Conservation (phyloP, 1,139 yeast species). For the Suhomyces kunorum region DNA sequence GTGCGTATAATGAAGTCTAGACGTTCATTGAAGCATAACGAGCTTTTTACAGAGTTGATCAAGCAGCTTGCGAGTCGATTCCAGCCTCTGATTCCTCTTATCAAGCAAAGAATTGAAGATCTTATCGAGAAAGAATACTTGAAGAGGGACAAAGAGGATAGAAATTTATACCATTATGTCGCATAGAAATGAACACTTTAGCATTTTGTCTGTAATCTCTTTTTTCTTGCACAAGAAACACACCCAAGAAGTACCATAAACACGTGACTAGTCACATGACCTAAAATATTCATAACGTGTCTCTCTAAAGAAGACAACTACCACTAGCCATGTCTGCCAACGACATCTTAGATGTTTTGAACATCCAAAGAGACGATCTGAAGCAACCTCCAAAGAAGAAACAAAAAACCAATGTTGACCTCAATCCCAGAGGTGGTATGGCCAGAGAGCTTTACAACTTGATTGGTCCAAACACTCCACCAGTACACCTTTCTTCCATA, state of each 20-base stretch:
- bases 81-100: conserved; percentile 63
- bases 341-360: conserved; percentile 78
- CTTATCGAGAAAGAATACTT: conserved; percentile 83
- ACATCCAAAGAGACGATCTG: conserved; percentile 52
- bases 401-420: conserved; percentile 30
- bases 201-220: too few relatives aligned
- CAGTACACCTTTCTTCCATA: conserved; percentile 57
- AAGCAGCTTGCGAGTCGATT: conserved; percentile 65
- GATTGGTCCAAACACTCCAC: conserved; percentile 91
- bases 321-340: conserved; percentile 43
- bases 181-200: conserved; percentile 39
- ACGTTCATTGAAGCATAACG: conserved; percentile 60
- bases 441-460: conserved; percentile 86
- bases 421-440: conserved; percentile 63
- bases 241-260: too few relatives aligned
- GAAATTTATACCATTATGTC: conserved; percentile 68
- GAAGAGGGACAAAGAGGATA: conserved; percentile 65
- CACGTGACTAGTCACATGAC: neutral
- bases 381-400: conserved; percentile 43
- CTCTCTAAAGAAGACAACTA: neutral
- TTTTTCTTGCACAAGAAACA: too few relatives aligned
- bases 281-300: neutral
- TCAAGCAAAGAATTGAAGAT: conserved; percentile 79
- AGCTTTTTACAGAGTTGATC: conserved; percentile 65
- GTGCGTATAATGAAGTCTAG: conserved; percentile 86